A percentile compares a stretch with the other conserved stretches of the same genome.
These are phyloP conservation scores for Yarrowia osloensis DNA, from an alignment of 805 yeast species.

Conservation along the genomic window DNA sequence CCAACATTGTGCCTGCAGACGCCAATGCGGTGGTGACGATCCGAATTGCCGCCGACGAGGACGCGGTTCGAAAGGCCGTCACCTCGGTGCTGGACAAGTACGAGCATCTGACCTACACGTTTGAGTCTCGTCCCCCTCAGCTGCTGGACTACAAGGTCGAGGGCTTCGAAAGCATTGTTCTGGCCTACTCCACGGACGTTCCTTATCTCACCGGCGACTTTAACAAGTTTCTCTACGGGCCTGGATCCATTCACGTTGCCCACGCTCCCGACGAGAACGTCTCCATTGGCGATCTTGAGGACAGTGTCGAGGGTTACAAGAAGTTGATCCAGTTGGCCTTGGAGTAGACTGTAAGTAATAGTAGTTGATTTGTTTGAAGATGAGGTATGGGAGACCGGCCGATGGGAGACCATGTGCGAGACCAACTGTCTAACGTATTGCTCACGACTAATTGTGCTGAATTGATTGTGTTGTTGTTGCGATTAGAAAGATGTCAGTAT, in stretches of 20 bases:
- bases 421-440: too few species aligned
- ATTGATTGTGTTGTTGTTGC: too few species aligned
- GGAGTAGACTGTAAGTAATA: too few species aligned
- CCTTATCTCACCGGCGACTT: slow-evolving; percentile 47
- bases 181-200: slow-evolving; percentile 58
- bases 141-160: slow-evolving; percentile 59
- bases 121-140: slow-evolving; percentile 45
- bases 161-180: slow-evolving; percentile 58
- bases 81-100: slow-evolving; percentile 42
- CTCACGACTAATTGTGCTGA: too few species aligned
- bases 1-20: slow-evolving; percentile 63
- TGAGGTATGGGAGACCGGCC: too few species aligned
- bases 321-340: slow-evolving; percentile 42
- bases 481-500: too few species aligned
- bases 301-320: slow-evolving; percentile 58
- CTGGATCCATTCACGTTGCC: slow-evolving; percentile 64
- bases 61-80: slow-evolving; percentile 46
- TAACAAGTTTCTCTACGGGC: slow-evolving; percentile 61
- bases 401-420: too few species aligned
- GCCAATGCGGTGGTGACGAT: slow-evolving; percentile 54
- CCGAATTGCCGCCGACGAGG: slow-evolving; percentile 55
- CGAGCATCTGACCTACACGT: slow-evolving; percentile 37
- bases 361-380: too few species aligned
- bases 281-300: slow-evolving; percentile 49
- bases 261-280: slow-evolving; percentile 61